Base-by-base conservation (phyloP, 495 filamentous ascomycete species). In the Penicillium psychrofluorescens region DNA sequence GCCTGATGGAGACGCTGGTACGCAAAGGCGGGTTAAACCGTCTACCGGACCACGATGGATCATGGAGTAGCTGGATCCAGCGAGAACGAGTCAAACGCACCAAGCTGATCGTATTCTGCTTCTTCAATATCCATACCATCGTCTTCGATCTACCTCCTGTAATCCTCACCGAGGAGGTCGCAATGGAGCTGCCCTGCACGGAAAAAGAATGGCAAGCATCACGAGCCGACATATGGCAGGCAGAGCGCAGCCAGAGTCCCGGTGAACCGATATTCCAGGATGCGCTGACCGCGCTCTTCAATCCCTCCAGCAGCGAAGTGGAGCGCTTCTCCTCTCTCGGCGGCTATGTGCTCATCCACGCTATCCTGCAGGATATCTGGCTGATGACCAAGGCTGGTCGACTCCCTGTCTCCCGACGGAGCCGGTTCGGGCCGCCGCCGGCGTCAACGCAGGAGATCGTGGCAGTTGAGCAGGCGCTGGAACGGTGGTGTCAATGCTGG, bases 301-400 rank as follows among this genome's bases (percentile, higher is more conserved):
- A 22, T 6, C 22, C 40, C 1, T 57, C 51, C 16, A 38, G 38
- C 12, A 49, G 54, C 28, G 45, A 48, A 4, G 44, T 61, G 12
- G 57, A 64, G 32, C 56, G 47, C 10, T 64, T 66, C 30, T 81
- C 81, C 7, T 79, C 80, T 1, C 66, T 85, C 0, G 82, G 81
- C 11, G 80, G 80, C 46, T 85, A 85, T 46, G 72, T 81, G 6
- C 71, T 86, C 5, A 84, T 87, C 31, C 77, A 83, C 48, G 82
- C 80, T 0, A 60, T 87, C 40, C 71, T 85, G 11, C 83, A 87
- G 48, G 78, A 84, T 36, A 84, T 87, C 22, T 86, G 79, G 59
- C 44, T 83, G 11, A 66, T 81, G 30, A 82, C 81, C 38, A 78
- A 86, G 47, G 74, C 78, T 4, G 75, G 71, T 0, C 40, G 65